Conservation (phyloP, 805 yeast genomes). For the Ogataea pilisensis region DNA sequence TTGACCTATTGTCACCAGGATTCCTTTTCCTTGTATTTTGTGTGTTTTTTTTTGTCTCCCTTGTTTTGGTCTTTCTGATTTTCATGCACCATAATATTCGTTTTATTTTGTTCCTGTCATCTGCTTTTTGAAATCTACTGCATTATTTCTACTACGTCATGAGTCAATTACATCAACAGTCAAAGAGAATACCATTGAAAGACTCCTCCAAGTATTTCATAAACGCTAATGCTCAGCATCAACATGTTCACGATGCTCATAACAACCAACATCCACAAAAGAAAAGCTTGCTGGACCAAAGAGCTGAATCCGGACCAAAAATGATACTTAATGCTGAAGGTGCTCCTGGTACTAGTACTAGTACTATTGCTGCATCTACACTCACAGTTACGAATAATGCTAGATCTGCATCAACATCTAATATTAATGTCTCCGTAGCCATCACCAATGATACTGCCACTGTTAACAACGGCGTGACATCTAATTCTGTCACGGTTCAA, state of each 20-base stretch:
- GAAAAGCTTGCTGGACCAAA: constrained; percentile 18
- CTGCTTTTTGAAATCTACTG: not conserved
- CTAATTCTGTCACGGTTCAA: not conserved
- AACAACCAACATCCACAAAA: constrained; percentile 6
- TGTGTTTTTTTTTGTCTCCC: constrained; percentile 1
- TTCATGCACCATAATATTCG: too few species aligned
- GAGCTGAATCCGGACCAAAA: constrained; percentile 16
- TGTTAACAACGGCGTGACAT: not conserved
- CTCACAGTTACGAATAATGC: not conserved
- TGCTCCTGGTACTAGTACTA: not conserved
- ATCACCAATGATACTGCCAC: too few species aligned
- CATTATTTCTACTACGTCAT: constrained; percentile 3
- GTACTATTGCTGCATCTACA: constrained; percentile 1
- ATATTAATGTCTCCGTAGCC: too few species aligned
- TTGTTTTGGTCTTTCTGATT: not conserved
- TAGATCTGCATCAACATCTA: too few species aligned
- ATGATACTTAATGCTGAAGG: not conserved
- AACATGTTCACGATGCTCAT: constrained; percentile 8
- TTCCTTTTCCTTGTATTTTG: not conserved
- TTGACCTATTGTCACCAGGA: too few species aligned
- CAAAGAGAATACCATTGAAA: constrained; percentile 23
- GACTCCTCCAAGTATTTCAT: constrained; percentile 27
- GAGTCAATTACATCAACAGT: constrained; percentile 13
- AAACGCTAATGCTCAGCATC: constrained; percentile 20
- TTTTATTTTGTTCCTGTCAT: not conserved